These are phyloP conservation scores for Orobanche coerulescens DNA, from an alignment of 257 asterid species.

Conservation along the genomic window DNA sequence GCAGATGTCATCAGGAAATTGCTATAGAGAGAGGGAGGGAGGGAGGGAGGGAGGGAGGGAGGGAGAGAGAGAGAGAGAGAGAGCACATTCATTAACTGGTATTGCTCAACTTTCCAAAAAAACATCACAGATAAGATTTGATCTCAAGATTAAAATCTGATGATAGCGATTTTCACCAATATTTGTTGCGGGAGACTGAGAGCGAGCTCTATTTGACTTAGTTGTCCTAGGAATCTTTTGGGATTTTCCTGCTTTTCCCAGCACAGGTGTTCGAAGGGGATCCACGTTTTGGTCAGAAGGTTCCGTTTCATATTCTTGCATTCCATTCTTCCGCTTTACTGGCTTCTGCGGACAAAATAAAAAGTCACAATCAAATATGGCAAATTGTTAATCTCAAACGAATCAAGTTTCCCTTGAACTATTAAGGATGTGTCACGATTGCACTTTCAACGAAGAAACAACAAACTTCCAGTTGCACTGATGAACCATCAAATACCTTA, in stretches of 20 bases:
- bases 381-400: too few relatives aligned
- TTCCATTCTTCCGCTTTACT: slow-evolving; percentile 56
- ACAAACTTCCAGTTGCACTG: too few relatives aligned
- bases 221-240: slow-evolving; percentile 65
- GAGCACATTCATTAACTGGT: neutral
- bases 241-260: slow-evolving; percentile 65
- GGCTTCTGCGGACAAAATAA: slow-evolving; percentile 34
- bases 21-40: slow-evolving; percentile 14
- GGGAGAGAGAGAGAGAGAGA: neutral
- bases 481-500: too few relatives aligned
- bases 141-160: slow-evolving; percentile 2
- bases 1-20: slow-evolving; percentile 19
- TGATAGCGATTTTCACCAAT: slow-evolving; percentile 51
- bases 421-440: too few relatives aligned
- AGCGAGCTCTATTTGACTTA: slow-evolving; percentile 56
- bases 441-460: too few relatives aligned
- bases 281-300: slow-evolving; percentile 37
- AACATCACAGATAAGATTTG: neutral
- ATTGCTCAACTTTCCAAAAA: too few relatives aligned
- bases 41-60: neutral
- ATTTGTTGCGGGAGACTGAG: slow-evolving; percentile 45
- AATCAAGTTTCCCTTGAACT: too few relatives aligned
- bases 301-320: slow-evolving; percentile 40
- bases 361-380: slow-evolving; percentile 21
- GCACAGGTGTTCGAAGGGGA: slow-evolving; percentile 59